Percentiles rank a stretch among this genome's conserved stretches.
Evolutionary conservation across 352 stramenopile genomes (phyloP).

Genomic region (Globisporangium heterothallicum): DNA sequence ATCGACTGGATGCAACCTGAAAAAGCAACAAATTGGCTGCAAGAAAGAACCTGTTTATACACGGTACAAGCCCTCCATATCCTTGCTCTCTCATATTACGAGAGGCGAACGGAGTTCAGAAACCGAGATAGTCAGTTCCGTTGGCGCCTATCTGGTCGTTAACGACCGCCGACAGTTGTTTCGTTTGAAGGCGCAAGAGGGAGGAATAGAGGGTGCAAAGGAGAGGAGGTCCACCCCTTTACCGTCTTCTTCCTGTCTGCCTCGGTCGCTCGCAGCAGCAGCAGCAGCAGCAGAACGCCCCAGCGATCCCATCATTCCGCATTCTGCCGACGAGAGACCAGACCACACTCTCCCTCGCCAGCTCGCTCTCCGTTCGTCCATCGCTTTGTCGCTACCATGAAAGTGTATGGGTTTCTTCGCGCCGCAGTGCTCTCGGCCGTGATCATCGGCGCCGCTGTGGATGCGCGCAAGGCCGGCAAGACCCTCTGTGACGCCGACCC

Average conservation of each 20-base stretch:
- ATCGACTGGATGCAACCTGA: too few relatives aligned
- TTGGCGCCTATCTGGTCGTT: too few relatives aligned
- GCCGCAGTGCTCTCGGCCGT: conserved; percentile 13
- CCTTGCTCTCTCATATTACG: not conserved
- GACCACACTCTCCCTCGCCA: not conserved
- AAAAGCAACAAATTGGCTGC: too few relatives aligned
- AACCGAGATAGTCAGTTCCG: conserved; percentile 4
- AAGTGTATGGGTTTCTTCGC: conserved; percentile 16
- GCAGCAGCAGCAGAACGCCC: not conserved
- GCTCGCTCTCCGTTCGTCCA: not conserved
- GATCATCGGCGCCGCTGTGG: conserved; percentile 6
- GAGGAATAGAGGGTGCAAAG: too few relatives aligned
- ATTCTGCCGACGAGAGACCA: conserved; percentile 6
- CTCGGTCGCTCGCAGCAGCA: too few relatives aligned
- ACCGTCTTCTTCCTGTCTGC: not conserved
- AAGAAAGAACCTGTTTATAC: not conserved
- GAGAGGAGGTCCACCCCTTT: not conserved
- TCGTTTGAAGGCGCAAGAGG: too few relatives aligned
- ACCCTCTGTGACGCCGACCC: conserved; percentile 10
- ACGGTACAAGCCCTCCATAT: not conserved
- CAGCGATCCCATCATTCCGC: not conserved
- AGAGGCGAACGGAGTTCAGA: not conserved
- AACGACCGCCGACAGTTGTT: too few relatives aligned
- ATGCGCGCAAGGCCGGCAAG: conserved; percentile 6
- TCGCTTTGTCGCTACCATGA: conserved; percentile 13